These are phyloP conservation scores for Russula ochroleuca DNA, from an alignment of 768 basidiomycete species.

Conservation along the genomic window DNA sequence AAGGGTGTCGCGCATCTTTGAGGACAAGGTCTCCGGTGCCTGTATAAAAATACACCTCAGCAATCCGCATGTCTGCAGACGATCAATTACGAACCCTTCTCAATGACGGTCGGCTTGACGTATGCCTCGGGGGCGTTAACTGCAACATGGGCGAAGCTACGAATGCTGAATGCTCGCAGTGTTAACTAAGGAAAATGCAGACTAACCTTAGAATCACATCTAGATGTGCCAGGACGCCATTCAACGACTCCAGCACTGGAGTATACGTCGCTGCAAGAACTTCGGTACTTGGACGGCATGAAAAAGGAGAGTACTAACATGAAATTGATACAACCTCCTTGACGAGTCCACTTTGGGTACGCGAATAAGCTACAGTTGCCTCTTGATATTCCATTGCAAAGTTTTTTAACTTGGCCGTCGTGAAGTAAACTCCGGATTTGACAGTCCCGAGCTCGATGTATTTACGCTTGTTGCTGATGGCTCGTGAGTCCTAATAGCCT, in stretches of 20 bases:
- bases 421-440: slow-evolving; percentile 87
- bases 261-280: slow-evolving; percentile 76
- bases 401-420: slow-evolving; percentile 67
- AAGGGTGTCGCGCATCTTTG: slow-evolving; percentile 89
- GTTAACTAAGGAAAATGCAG: background rate
- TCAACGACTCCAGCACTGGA: slow-evolving; percentile 79
- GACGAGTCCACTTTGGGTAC: slow-evolving; percentile 75
- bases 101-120: slow-evolving; percentile 74
- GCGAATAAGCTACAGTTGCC: slow-evolving; percentile 61
- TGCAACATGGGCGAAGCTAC: slow-evolving; percentile 88
- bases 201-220: slow-evolving; percentile 86
- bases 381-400: slow-evolving; percentile 71
- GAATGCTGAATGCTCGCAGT: background rate
- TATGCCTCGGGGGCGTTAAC: slow-evolving; percentile 83
- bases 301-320: slow-evolving; percentile 41
- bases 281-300: background rate
- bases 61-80: background rate
- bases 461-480: slow-evolving; percentile 53
- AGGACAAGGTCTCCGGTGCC: slow-evolving; percentile 79
- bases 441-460: slow-evolving; percentile 83
- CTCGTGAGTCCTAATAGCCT: slow-evolving; percentile 67
- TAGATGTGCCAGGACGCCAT: slow-evolving; percentile 79
- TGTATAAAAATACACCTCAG: slow-evolving; percentile 31
- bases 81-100: slow-evolving; percentile 53
- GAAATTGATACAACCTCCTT: slow-evolving; percentile 93